phyloP scores from a whole-genome alignment of 176 grass and related monocot species.

The Chloris gayana region DNA sequence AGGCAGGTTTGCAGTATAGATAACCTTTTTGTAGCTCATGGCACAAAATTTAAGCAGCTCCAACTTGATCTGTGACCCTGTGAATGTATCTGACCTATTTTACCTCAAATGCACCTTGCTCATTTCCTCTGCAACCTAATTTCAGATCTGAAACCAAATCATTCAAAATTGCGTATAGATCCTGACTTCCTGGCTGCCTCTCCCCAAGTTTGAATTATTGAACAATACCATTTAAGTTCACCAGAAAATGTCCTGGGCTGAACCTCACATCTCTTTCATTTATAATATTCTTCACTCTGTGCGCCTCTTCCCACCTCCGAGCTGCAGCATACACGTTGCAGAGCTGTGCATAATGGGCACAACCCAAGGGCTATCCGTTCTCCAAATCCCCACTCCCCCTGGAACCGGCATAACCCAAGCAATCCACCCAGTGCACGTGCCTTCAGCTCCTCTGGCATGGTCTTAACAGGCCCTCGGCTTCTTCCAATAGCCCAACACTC shows the following conservation, averaged over 20 bases:
- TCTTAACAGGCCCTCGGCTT: constrained; percentile 38
- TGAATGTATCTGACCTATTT: too few species aligned
- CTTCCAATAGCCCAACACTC: constrained; percentile 49
- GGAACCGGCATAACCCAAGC: constrained; percentile 64
- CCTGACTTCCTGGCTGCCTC: constrained; percentile 41
- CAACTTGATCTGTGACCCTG: too few species aligned
- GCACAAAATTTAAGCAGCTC: neutral
- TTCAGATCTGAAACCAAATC: constrained; percentile 37
- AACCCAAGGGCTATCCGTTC: constrained; percentile 62
- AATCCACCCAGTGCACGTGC: constrained; percentile 52
- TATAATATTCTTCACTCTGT: constrained; percentile 58
- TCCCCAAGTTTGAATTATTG: constrained; percentile 46
- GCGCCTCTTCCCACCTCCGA: constrained; percentile 63
- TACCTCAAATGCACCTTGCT: neutral
- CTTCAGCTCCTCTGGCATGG: constrained; percentile 51
- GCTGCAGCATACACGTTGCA: constrained; percentile 69
- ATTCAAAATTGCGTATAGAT: constrained; percentile 63
- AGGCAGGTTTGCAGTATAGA: neutral
- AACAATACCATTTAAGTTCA: constrained; percentile 62
- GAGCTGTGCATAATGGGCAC: constrained; percentile 55
- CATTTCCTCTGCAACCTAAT: neutral
- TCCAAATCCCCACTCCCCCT: constrained; percentile 54
- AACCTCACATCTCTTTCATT: constrained; percentile 42
- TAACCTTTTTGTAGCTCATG: neutral
- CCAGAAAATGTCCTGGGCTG: constrained; percentile 58